phyloP scores from a whole-genome alignment of 768 basidiomycete species.

The Pleurotus djamor region DNA sequence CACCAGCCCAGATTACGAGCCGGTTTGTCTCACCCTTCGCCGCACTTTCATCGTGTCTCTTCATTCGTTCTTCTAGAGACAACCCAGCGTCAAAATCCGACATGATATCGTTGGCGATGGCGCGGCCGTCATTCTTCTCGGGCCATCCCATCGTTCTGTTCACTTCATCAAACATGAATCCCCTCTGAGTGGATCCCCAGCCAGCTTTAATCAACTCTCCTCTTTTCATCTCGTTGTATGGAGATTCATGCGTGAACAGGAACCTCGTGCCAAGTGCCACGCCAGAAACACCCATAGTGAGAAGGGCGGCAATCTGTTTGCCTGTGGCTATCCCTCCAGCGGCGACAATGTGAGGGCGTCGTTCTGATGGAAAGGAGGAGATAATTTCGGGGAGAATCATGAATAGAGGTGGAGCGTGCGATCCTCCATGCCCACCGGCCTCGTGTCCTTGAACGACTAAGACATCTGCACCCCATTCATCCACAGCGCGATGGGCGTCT shows the following conservation, averaged over 20 bases:
- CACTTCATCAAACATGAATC: slow-evolving; percentile 40
- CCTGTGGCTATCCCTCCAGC: slow-evolving; percentile 62
- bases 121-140: slow-evolving; percentile 39
- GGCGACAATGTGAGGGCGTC: slow-evolving; percentile 43
- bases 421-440: slow-evolving; percentile 32
- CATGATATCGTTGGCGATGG: slow-evolving; percentile 34
- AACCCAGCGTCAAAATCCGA: slow-evolving; percentile 27
- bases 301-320: slow-evolving; percentile 44
- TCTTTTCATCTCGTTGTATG: slow-evolving; percentile 18
- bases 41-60: slow-evolving; percentile 24
- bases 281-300: slow-evolving; percentile 53
- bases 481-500: slow-evolving; percentile 43
- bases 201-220: slow-evolving; percentile 19
- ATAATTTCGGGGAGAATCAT: slow-evolving; percentile 44
- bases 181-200: slow-evolving; percentile 32
- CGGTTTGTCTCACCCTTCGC: slow-evolving; percentile 25
- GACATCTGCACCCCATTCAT: slow-evolving; percentile 55
- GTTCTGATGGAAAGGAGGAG: slow-evolving; percentile 26
- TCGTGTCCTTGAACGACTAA: slow-evolving; percentile 63
- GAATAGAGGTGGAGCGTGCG: slow-evolving; percentile 42
- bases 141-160: slow-evolving; percentile 42
- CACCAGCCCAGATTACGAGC: slow-evolving; percentile 41
- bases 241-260: slow-evolving; percentile 48
- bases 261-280: slow-evolving; percentile 60
- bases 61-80: slow-evolving; percentile 24